These are phyloP conservation scores for Gossypium gossypioides DNA, from an alignment of 441 rosid genomes.

Conservation along the genomic window DNA sequence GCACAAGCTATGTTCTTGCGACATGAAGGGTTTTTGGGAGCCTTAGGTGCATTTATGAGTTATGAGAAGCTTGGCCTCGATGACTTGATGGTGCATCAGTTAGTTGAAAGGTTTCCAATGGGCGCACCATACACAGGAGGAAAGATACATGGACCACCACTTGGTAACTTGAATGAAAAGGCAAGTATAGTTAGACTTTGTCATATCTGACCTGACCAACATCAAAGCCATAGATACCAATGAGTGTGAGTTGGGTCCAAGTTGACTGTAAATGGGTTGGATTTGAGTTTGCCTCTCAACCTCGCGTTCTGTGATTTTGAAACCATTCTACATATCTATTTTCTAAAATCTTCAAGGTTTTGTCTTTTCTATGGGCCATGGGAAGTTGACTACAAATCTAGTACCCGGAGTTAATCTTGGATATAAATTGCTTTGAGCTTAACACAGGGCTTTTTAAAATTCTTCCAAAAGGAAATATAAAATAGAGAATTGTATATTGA, in stretches of 20 bases:
- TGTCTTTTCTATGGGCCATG: not conserved
- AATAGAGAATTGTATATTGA: not conserved
- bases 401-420: not conserved
- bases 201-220: constrained; percentile 58
- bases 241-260: not conserved
- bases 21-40: constrained; percentile 97
- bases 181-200: constrained; percentile 34
- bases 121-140: constrained; percentile 93
- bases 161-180: constrained; percentile 91
- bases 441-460: not conserved
- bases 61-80: constrained; percentile 91
- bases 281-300: not conserved
- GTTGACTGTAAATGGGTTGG: not conserved
- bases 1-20: constrained; percentile 95
- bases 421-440: not conserved
- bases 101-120: constrained; percentile 95
- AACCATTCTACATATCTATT: not conserved
- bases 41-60: constrained; percentile 98
- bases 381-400: not conserved
- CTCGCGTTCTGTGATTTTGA: not conserved
- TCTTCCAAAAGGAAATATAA: not conserved
- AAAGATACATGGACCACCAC: constrained; percentile 85
- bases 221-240: too few species aligned
- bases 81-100: constrained; percentile 84
- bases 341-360: not conserved